Evolutionary conservation across 805 yeast genomes (phyloP).

Genomic region (Saccharomycopsis sp.): DNA sequence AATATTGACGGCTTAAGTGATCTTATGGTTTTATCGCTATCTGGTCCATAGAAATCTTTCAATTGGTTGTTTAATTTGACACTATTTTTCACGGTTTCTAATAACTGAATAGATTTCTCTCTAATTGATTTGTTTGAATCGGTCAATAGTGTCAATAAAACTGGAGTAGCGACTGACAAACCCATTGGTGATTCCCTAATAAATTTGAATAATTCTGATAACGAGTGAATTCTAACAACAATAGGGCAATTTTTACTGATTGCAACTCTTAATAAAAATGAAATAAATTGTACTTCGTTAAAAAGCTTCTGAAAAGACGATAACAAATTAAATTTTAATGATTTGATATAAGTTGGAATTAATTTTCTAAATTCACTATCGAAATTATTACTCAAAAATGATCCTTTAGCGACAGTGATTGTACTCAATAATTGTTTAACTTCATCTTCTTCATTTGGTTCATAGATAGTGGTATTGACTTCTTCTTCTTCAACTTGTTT

Average conservation of each 20-base stretch:
- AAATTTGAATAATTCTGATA: conserved; percentile 32
- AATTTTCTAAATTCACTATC: conserved; percentile 38
- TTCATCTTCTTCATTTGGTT: conserved; percentile 23
- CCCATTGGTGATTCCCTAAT: background rate
- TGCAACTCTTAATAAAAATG: conserved; percentile 48
- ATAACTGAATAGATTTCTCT: conserved; percentile 44
- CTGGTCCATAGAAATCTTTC: conserved; percentile 51
- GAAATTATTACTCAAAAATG: conserved; percentile 33
- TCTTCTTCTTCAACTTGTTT: conserved; percentile 27
- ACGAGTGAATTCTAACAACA: conserved; percentile 44
- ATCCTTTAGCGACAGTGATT: conserved; percentile 12
- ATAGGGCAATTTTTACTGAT: conserved; percentile 54
- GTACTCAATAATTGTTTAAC: conserved; percentile 18
- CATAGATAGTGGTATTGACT: background rate
- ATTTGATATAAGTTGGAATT: conserved; percentile 36
- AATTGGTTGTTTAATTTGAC: conserved; percentile 29
- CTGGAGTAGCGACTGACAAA: conserved; percentile 52
- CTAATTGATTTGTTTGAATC: conserved; percentile 49
- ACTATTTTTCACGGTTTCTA: conserved; percentile 36
- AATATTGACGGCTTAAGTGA: conserved; percentile 63
- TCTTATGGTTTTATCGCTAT: conserved; percentile 40
- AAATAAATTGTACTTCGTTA: conserved; percentile 32
- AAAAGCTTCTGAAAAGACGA: conserved; percentile 32
- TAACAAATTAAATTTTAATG: conserved; percentile 30
- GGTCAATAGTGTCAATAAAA: conserved; percentile 45